Evolutionary conservation across 176 grass and related monocot species (phyloP).

Genomic region (Eragrostis nindensis): DNA sequence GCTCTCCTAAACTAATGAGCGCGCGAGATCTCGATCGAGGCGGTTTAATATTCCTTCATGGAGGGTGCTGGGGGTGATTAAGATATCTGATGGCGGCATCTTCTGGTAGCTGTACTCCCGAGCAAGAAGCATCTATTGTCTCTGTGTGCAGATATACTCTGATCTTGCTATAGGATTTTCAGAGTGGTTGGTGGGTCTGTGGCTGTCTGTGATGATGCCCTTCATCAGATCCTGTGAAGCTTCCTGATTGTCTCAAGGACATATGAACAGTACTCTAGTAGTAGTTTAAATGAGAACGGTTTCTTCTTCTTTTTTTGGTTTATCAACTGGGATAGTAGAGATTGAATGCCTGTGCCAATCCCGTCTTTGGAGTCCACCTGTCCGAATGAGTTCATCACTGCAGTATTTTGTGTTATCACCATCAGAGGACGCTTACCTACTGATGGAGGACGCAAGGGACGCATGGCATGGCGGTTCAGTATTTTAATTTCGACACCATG

Average conservation of each 20-base stretch:
- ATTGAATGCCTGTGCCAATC: slow-evolving; percentile 2
- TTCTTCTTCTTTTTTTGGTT: not conserved
- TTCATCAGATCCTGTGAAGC: slow-evolving; percentile 44
- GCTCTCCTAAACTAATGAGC: slow-evolving; percentile 15
- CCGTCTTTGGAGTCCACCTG: not conserved
- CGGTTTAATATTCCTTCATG: slow-evolving; percentile 34
- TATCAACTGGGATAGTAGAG: not conserved
- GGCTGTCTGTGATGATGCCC: slow-evolving; percentile 18
- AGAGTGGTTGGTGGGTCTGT: not conserved
- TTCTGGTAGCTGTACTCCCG: slow-evolving; percentile 42
- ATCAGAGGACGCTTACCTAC: slow-evolving; percentile 39
- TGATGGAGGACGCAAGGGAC: slow-evolving; percentile 33
- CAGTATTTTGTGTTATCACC: not conserved
- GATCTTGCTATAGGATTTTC: slow-evolving; percentile 36
- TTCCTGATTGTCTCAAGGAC: slow-evolving; percentile 35
- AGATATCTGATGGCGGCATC: slow-evolving; percentile 49
- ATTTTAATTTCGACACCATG: slow-evolving; percentile 30
- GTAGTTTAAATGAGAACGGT: not conserved
- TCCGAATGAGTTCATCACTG: not conserved
- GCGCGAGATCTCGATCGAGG: slow-evolving; percentile 32
- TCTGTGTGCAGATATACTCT: slow-evolving; percentile 24
- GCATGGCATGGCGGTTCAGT: slow-evolving; percentile 31
- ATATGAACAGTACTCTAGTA: not conserved
- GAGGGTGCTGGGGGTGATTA: slow-evolving; percentile 23
- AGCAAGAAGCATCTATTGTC: slow-evolving; percentile 59